Base-by-base conservation (phyloP, 2,329 filamentous ascomycete species). In the Penicillium sp. region DNA sequence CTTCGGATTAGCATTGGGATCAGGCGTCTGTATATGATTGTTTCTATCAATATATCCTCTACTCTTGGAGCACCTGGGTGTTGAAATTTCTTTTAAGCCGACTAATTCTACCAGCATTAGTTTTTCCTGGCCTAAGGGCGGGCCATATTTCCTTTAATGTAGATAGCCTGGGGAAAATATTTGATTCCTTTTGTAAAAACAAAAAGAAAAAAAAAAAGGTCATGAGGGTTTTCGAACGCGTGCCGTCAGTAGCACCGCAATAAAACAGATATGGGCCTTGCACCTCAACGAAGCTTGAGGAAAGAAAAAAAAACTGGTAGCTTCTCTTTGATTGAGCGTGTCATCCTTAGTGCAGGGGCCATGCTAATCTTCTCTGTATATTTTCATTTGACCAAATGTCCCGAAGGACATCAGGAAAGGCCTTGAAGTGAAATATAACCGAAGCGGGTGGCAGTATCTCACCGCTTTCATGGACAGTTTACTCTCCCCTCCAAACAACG, bases 281-380 rank as follows among this genome's bases (percentile, higher is more conserved):
- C 35, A 58, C 54, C 53, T 57, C 49, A 53, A 60, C 27, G n/a
- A 49, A 41, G 40, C 31, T 45, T 42, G 48, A 50, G 59, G 58
- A 51, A 51, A 42, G 13, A 51, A 63, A 82, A 85, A 85, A 86
- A 84, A 82, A 83, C 77, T 79, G 78, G 79, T 80, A 82, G 83
- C 81, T 83, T 86, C 85, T 87, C 85, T 88, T 87, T 87, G 84
- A 83, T 85, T 83, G 80, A 87, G 85, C 85, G 86, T 91, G 88
- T 92, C 89, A 92, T 92, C 89, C 89, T 92, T 92, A 92, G 89
- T 84, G 82, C 81, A 84, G 81, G 82, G 86, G 85, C 85, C 85
- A 88, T 88, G 86, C 86, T 88, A 88, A 86, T 86, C 82, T 86
- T 86, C 83, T 86, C 82, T 86, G 81, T 84, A 83, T 83, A 79